Conservation (phyloP, 805 yeast species). For the Yamadazyma takamatsuzukensis region DNA sequence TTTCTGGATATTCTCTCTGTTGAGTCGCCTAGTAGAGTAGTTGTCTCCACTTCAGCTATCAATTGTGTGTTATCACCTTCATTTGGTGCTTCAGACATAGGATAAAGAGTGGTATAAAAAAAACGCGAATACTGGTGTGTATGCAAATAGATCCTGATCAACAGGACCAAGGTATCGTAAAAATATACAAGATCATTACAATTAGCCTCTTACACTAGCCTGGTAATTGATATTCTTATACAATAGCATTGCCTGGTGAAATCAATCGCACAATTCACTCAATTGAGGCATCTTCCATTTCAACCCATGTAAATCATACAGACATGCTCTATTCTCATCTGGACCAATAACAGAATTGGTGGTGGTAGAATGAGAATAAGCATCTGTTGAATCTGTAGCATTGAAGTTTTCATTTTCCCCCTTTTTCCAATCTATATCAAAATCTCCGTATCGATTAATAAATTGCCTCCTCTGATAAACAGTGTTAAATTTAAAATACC, state of each 20-base stretch:
- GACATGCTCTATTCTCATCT: conserved; percentile 18
- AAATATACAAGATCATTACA: background rate
- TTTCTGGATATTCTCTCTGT: conserved; percentile 1
- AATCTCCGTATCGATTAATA: conserved; percentile 39
- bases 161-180: no score
- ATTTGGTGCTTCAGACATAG: no score
- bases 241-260: background rate
- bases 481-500: conserved; percentile 39
- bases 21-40: no score
- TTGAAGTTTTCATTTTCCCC: conserved; percentile 13
- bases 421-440: conserved; percentile 26
- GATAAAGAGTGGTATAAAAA: no score
- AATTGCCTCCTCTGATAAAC: conserved; percentile 40
- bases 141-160: no score
- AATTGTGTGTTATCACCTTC: no score
- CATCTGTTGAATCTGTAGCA: conserved; percentile 7
- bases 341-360: conserved; percentile 7
- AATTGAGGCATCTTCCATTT: conserved; percentile 42
- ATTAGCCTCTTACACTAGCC: background rate
- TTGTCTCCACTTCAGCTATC: no score
- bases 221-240: background rate
- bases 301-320: conserved; percentile 34
- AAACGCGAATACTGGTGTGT: no score
- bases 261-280: conserved; percentile 23
- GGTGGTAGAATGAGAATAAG: conserved; percentile 7